Conservation (phyloP, 805 yeast genomes). For the Yarrowia phangngaensis region DNA sequence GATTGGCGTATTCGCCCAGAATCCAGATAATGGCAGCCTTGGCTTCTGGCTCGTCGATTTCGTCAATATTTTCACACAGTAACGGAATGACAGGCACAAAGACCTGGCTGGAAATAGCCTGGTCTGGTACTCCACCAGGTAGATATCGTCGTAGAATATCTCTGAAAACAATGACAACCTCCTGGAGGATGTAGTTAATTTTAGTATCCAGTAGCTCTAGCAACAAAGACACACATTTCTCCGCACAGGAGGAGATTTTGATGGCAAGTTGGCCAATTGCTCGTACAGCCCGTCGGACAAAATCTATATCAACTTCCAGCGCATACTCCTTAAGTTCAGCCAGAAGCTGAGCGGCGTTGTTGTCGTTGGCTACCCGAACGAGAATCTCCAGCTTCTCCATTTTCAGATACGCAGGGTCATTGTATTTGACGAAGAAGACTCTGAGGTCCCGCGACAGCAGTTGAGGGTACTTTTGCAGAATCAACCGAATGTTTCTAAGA, state of each 20-base stretch:
- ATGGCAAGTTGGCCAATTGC: slow-evolving; percentile 89
- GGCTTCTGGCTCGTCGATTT: slow-evolving; percentile 72
- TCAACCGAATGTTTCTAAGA: slow-evolving; percentile 70
- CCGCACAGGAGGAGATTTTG: slow-evolving; percentile 60
- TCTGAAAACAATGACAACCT: slow-evolving; percentile 68
- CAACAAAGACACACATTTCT: slow-evolving; percentile 57
- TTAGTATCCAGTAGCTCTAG: slow-evolving; percentile 58
- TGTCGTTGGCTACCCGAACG: slow-evolving; percentile 66
- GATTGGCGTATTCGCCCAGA: slow-evolving; percentile 62
- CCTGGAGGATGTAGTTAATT: slow-evolving; percentile 75
- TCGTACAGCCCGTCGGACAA: slow-evolving; percentile 81
- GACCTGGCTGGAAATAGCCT: slow-evolving; percentile 51
- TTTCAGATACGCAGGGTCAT: slow-evolving; percentile 83
- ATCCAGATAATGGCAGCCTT: slow-evolving; percentile 80
- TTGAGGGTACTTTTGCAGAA: slow-evolving; percentile 62
- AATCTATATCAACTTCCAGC: slow-evolving; percentile 76
- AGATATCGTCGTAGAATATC: slow-evolving; percentile 76
- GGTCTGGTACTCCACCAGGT: slow-evolving; percentile 66
- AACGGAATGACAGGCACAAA: slow-evolving; percentile 47
- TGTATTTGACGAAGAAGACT: slow-evolving; percentile 73
- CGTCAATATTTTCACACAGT: slow-evolving; percentile 46
- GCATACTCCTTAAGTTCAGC: slow-evolving; percentile 85
- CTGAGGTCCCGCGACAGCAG: slow-evolving; percentile 55
- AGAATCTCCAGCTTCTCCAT: slow-evolving; percentile 87
- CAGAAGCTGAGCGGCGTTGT: slow-evolving; percentile 58